Conservation (phyloP, 768 basidiomycete genomes). For the Tylopilus sp. region DNA sequence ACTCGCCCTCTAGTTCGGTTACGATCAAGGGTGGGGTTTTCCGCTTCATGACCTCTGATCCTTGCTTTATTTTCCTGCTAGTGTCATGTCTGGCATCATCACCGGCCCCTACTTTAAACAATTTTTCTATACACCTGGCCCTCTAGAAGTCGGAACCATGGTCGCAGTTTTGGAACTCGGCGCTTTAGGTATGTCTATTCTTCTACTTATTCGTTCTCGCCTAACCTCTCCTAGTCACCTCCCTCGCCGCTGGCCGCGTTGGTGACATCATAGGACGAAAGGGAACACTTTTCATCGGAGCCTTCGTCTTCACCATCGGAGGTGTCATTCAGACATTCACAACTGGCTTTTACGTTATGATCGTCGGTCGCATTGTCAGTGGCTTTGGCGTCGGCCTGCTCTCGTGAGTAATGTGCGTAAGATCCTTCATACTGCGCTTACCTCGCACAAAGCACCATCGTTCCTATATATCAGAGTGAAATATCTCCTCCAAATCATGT, state of each 20-base stretch:
- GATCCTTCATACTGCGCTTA: slow-evolving; percentile 2
- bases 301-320: slow-evolving; percentile 80
- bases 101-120: slow-evolving; percentile 79
- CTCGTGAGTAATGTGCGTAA: slow-evolving; percentile 50
- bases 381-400: slow-evolving; percentile 90
- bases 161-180: slow-evolving; percentile 94
- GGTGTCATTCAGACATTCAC: slow-evolving; percentile 86
- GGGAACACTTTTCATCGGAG: slow-evolving; percentile 81
- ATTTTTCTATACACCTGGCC: slow-evolving; percentile 76
- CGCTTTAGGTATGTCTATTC: slow-evolving; percentile 66
- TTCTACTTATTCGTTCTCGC: not conserved
- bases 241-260: slow-evolving; percentile 81
- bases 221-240: slow-evolving; percentile 59
- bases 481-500: slow-evolving; percentile 92
- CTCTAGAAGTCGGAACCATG: slow-evolving; percentile 85
- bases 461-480: slow-evolving; percentile 94
- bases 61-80: slow-evolving; percentile 26
- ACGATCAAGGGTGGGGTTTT: slow-evolving; percentile 72
- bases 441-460: slow-evolving; percentile 64
- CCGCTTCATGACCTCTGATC: slow-evolving; percentile 2
- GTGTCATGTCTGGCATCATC: slow-evolving; percentile 91
- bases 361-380: slow-evolving; percentile 75
- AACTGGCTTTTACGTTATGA: slow-evolving; percentile 74
- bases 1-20: slow-evolving; percentile 56
- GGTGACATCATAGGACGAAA: slow-evolving; percentile 85